A percentile compares a stretch with the other conserved stretches of the same genome.
Evolutionary conservation across 441 rosid species (phyloP).

Genomic region (Manihot esculenta): DNA sequence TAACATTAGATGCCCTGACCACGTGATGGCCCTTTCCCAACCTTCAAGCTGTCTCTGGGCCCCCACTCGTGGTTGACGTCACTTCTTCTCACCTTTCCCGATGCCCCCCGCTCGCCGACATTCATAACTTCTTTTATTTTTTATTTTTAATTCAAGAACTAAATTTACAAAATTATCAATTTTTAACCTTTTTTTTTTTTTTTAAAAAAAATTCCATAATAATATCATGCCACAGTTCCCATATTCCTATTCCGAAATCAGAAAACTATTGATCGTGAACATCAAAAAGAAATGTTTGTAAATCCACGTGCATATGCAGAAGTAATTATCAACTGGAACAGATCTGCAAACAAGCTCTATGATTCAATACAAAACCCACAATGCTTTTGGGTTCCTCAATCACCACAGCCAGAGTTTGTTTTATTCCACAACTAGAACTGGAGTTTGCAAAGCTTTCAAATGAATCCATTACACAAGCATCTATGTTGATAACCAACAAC

Average conservation of each 20-base stretch:
- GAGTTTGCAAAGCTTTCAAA: slow-evolving; percentile 19
- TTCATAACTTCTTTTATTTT: too few species aligned
- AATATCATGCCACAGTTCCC: too few species aligned
- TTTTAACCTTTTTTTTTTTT: too few species aligned
- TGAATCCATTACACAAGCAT: slow-evolving; percentile 19
- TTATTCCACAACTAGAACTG: slow-evolving; percentile 29
- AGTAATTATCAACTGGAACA: neutral
- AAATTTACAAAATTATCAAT: too few species aligned
- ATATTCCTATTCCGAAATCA: too few species aligned
- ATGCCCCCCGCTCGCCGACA: slow-evolving; percentile 21
- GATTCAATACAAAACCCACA: neutral
- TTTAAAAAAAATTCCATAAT: too few species aligned
- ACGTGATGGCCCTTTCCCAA: slow-evolving; percentile 9
- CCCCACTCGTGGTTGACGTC: slow-evolving; percentile 18
- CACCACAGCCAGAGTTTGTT: slow-evolving; percentile 15
- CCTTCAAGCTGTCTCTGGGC: slow-evolving; percentile 5
- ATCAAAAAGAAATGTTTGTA: too few species aligned
- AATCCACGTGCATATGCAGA: neutral
- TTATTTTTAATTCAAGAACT: too few species aligned
- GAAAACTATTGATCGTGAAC: too few species aligned
- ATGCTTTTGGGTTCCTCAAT: neutral
- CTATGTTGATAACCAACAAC: slow-evolving; percentile 3
- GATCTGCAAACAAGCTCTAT: neutral
- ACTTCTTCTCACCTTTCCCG: slow-evolving; percentile 17
- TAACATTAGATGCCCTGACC: neutral